phyloP scores from a whole-genome alignment of 2,329 filamentous ascomycete species.

The Botryotinia globosa region DNA sequence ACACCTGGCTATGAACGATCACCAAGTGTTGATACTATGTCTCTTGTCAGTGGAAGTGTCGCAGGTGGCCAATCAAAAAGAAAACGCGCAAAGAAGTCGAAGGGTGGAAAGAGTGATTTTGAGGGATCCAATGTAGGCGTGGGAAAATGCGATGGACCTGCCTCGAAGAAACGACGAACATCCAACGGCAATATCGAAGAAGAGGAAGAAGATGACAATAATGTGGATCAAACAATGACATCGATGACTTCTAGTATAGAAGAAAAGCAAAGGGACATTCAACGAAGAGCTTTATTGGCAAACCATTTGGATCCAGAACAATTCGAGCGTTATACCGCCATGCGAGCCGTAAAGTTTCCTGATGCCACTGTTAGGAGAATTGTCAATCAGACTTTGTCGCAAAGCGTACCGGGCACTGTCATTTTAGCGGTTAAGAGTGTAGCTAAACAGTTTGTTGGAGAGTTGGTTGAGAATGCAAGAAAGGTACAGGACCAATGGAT shows the following conservation, averaged over 20 bases:
- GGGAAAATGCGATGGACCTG: slow-evolving; percentile 41
- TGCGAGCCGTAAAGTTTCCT: slow-evolving; percentile 65
- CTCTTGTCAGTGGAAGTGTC: slow-evolving; percentile 60
- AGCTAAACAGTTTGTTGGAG: slow-evolving; percentile 73
- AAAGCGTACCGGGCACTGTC: slow-evolving; percentile 71
- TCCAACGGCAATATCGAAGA: slow-evolving; percentile 47
- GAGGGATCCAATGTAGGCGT: slow-evolving; percentile 15
- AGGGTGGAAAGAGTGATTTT: slow-evolving; percentile 51
- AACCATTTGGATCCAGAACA: slow-evolving; percentile 64
- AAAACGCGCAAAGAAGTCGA: slow-evolving; percentile 61
- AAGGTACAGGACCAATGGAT: slow-evolving; percentile 72
- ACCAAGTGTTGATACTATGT: slow-evolving; percentile 61
- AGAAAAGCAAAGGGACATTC: slow-evolving; percentile 61
- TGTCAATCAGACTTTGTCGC: slow-evolving; percentile 76
- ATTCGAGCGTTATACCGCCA: slow-evolving; percentile 67
- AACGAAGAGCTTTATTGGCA: slow-evolving; percentile 58
- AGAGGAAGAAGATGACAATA: slow-evolving; percentile 49
- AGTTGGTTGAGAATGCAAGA: slow-evolving; percentile 70
- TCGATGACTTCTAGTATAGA: slow-evolving; percentile 59
- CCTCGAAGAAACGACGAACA: slow-evolving; percentile 44
- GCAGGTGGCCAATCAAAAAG: slow-evolving; percentile 50
- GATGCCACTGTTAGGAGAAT: slow-evolving; percentile 70
- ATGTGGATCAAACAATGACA: slow-evolving; percentile 34
- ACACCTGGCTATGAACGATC: slow-evolving; percentile 54
- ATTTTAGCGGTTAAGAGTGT: slow-evolving; percentile 74